Evolutionary conservation across 768 basidiomycete species (phyloP), one percentile per base, ranked within the genome.

Genomic region (Mycena vitilis): DNA sequence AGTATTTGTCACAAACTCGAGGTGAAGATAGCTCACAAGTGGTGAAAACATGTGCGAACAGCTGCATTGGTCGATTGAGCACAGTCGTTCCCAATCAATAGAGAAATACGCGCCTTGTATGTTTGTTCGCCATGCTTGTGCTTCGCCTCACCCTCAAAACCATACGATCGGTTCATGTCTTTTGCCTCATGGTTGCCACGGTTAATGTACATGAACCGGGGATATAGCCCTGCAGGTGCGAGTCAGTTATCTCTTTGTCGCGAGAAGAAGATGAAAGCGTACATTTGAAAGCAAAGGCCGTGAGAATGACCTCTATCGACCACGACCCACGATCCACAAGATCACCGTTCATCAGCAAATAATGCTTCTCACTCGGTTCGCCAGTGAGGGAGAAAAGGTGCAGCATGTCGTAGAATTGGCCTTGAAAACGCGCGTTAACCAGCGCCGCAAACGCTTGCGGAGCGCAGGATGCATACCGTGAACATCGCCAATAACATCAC

Each of bases 301-400:
- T 90, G 69, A 99, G 81, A 66, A 96, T 95, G 65, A 99, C 94
- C 79, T 96, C 95, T 64, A 95, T 90, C 13, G 93, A 94, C 94
- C 95, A 96, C 34, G 93, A 94, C n/a, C 96, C 96, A 69, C 97
- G 89, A 78, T 99, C 97, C 44, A 99, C 97, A 54, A 99, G 91
- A 83, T 99, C 97, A 12, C 96, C 94, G 77, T 95, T 95, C 91
- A 96, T 95, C 58, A 96, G 80, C 55, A 96, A 78, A 73, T 90
- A 91, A 72, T 98, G 97, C n/a, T 88, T 90, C 63, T 93, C 87
- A 62, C 84, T 90, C 15, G 98, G 98, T 63, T 89, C 86, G 18
- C 94, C 95, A 0, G 96, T 98, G 71, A 98, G 83, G 2, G 89
- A 89, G 73, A 92, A 89, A 20, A 99, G 84, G 81, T 99, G 91